Percentiles rank a stretch among this genome's conserved stretches.
phyloP scores from a whole-genome alignment of 768 basidiomycete genomes.

The Cubamyces sp. region DNA sequence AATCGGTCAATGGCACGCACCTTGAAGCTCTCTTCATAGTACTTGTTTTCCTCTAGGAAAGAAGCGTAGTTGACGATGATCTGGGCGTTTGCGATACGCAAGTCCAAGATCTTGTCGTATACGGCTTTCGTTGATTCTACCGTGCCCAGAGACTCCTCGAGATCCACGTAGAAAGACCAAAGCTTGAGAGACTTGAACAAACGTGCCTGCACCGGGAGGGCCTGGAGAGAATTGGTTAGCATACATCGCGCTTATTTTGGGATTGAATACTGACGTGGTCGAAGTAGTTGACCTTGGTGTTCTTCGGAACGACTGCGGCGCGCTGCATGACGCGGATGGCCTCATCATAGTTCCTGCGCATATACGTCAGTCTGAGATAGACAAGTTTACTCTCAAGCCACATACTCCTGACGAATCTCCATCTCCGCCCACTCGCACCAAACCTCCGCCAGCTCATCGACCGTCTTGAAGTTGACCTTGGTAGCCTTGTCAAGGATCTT shows the following conservation, averaged over 20 bases:
- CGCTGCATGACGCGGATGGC: slow-evolving; percentile 95
- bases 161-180: slow-evolving; percentile 98
- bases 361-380: slow-evolving; percentile 18
- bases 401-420: slow-evolving; percentile 95
- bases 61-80: slow-evolving; percentile 96
- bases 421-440: slow-evolving; percentile 99
- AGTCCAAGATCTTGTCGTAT: slow-evolving; percentile 95
- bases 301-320: slow-evolving; percentile 89
- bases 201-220: slow-evolving; percentile 82
- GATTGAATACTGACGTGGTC: slow-evolving; percentile 71
- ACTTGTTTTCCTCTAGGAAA: slow-evolving; percentile 96
- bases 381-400: slow-evolving; percentile 18
- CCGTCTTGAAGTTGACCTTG: slow-evolving; percentile 89
- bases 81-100: slow-evolving; percentile 98
- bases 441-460: slow-evolving; percentile 96
- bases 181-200: slow-evolving; percentile 98
- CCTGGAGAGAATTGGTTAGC: slow-evolving; percentile 44
- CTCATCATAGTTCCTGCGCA: slow-evolving; percentile 90
- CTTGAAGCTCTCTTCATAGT: slow-evolving; percentile 99
- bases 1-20: slow-evolving; percentile 37
- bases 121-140: slow-evolving; percentile 90
- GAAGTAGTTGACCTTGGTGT: slow-evolving; percentile 89
- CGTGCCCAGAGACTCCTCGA: slow-evolving; percentile 96
- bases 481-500: slow-evolving; percentile 94
- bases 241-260: slow-evolving; percentile 3